phyloP scores from a whole-genome alignment of 2,329 filamentous ascomycete species.

The Colletotrichum truncatum region DNA sequence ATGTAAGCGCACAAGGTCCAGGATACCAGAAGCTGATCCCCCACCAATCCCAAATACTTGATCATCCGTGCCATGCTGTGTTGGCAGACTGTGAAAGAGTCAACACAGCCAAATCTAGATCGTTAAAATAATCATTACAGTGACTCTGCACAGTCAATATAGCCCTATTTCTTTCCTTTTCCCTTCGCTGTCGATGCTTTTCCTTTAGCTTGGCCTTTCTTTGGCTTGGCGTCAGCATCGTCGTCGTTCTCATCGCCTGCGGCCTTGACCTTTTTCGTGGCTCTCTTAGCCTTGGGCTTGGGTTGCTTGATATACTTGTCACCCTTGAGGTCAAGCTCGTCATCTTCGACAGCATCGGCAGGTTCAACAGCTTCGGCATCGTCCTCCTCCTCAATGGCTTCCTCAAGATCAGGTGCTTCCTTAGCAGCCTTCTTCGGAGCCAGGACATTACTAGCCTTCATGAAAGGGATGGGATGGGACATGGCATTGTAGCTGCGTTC shows the following conservation, averaged over 20 bases:
- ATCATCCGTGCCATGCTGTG: too few relatives aligned
- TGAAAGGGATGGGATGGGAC: conserved; percentile 92
- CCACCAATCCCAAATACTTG: neutral
- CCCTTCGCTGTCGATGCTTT: conserved; percentile 52
- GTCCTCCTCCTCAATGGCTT: conserved; percentile 93
- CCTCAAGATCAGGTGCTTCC: conserved; percentile 92
- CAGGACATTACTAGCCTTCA: conserved; percentile 85
- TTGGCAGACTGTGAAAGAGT: too few relatives aligned
- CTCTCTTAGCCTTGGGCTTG: conserved; percentile 70
- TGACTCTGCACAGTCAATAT: neutral
- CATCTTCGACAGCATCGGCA: conserved; percentile 73
- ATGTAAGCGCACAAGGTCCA: too few relatives aligned
- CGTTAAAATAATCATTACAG: neutral
- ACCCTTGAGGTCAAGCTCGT: conserved; percentile 85
- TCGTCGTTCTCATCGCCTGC: conserved; percentile 60
- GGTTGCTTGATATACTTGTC: conserved; percentile 97
- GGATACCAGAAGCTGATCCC: too few relatives aligned
- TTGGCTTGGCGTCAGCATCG: conserved; percentile 62
- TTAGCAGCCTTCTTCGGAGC: conserved; percentile 76
- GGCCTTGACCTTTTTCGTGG: conserved; percentile 46
- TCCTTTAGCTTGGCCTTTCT: conserved; percentile 55
- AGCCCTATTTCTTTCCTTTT: conserved; percentile 54
- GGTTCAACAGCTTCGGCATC: conserved; percentile 70
- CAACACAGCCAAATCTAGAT: neutral
- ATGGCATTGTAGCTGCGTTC: conserved; percentile 79